Base-by-base conservation (phyloP, 495 filamentous ascomycete species). In the Talaromyces adpressus region DNA sequence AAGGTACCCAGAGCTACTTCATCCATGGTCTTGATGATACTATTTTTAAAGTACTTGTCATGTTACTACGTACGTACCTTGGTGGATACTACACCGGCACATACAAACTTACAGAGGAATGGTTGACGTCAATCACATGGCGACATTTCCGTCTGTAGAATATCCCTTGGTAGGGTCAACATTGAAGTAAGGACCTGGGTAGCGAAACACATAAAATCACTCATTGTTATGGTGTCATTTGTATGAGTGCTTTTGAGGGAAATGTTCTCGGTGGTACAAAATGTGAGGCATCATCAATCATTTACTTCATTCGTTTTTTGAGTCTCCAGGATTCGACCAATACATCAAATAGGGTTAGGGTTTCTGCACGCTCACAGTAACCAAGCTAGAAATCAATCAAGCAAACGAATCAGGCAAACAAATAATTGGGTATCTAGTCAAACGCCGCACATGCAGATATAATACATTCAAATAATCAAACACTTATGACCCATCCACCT, bases 401-500 rank as follows among this genome's bases (percentile, higher is more conserved):
- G 36, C n/a, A 16, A 41, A 41, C 36, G 8, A 41, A 41, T 41
- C 14, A 41, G 36, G 2, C n/a, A 8, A 49, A 49, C 45, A 8
- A 18, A 20, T 18, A 18, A 20, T 49, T 49, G 45, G 45, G 45
- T 49, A 49, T 49, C 36, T 41, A 41, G 36, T 41, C 36, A 41
- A 41, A 41, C 36, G 36, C 36, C 36, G 14, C 36, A 41, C 36
- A 41, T 41, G 36, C 36, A 16, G 36, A 16, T 54, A 23, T n/a
- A 4, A 56, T 56, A 56, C 49, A 53, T 20, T 20, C 49, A 23
- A 22, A 27, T 25, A 56, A 56, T 29, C 22, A 32, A 54, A 45
- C 7, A 41, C 8, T 59, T 22, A 66, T 30, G 36, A 14, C 25
- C 65, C 66, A 36, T 71, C 67, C 41, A 70, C 23, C 32, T 68